These are phyloP conservation scores for Petunia secreta DNA, from an alignment of 257 asterid genomes.

Conservation along the genomic window DNA sequence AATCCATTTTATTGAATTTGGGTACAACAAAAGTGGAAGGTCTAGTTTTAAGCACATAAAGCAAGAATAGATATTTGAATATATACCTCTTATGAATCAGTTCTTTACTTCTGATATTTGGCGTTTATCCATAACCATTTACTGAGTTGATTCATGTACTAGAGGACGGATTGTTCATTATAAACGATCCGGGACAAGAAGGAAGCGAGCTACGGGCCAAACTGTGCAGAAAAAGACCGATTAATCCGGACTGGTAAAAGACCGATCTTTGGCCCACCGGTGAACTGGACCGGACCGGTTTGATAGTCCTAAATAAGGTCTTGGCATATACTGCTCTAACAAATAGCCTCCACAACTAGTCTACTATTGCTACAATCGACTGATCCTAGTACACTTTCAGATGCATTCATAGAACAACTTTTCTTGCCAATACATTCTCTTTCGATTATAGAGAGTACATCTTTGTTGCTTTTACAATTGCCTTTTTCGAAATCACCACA, in stretches of 20 bases:
- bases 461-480: slow-evolving; percentile 35
- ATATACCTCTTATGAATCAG: not conserved
- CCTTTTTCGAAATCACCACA: slow-evolving; percentile 51
- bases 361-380: slow-evolving; percentile 38
- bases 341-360: slow-evolving; percentile 53
- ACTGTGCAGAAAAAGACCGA: too few species aligned
- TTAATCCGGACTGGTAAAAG: too few species aligned
- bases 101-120: too few species aligned
- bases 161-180: too few species aligned
- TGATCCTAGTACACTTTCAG: slow-evolving; percentile 40
- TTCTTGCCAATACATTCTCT: slow-evolving; percentile 55
- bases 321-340: slow-evolving; percentile 25
- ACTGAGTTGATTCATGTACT: too few species aligned
- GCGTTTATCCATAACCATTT: not conserved
- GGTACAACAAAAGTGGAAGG: not conserved
- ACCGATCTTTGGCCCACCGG: too few species aligned
- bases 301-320: too few species aligned
- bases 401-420: slow-evolving; percentile 41
- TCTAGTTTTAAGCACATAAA: not conserved
- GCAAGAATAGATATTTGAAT: not conserved
- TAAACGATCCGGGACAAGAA: too few species aligned
- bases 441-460: slow-evolving; percentile 31
- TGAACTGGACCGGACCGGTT: too few species aligned
- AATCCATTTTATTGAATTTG: not conserved
- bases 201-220: too few species aligned